Conservation (phyloP, 495 filamentous ascomycete species). For the Talaromyces ruber region DNA sequence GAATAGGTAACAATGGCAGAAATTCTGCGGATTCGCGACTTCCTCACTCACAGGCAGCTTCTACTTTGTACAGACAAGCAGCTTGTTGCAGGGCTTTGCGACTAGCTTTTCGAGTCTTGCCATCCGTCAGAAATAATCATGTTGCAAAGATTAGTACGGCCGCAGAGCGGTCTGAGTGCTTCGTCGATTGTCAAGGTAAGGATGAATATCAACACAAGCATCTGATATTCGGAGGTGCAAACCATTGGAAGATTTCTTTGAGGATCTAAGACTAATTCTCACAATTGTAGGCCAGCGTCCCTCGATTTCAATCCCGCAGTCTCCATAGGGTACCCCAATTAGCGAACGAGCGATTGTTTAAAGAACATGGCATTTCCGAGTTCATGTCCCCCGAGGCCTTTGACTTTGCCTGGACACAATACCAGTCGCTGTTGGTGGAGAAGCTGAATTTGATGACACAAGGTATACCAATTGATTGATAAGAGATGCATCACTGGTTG, state of each 20-base stretch:
- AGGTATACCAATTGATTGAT: slow-evolving; percentile 28
- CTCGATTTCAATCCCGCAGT: slow-evolving; percentile 33
- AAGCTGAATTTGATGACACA: slow-evolving; percentile 66
- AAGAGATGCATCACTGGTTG: not conserved
- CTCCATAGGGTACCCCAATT: slow-evolving; percentile 54
- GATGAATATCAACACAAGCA: not conserved
- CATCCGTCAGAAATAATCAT: slow-evolving; percentile 27
- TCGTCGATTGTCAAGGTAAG: slow-evolving; percentile 27
- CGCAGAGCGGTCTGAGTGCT: slow-evolving; percentile 41
- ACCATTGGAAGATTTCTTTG: not conserved
- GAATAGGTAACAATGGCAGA: not conserved
- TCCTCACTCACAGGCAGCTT: not conserved
- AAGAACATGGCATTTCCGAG: slow-evolving; percentile 53
- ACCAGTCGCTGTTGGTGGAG: slow-evolving; percentile 62
- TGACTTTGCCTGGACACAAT: slow-evolving; percentile 72
- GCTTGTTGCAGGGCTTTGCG: slow-evolving; percentile 1
- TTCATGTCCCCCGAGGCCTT: slow-evolving; percentile 60
- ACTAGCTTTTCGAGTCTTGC: not conserved
- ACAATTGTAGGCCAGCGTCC: slow-evolving; percentile 30
- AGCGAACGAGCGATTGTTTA: slow-evolving; percentile 40
- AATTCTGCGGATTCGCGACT: slow-evolving; percentile 4
- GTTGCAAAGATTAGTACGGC: slow-evolving; percentile 42
- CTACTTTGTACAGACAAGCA: not conserved
- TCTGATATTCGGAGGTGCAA: not conserved
- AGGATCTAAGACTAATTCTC: slow-evolving; percentile 14